Conservation (phyloP, 1,284 basidiomycete genomes). For the Agroathelia rolfsii region DNA sequence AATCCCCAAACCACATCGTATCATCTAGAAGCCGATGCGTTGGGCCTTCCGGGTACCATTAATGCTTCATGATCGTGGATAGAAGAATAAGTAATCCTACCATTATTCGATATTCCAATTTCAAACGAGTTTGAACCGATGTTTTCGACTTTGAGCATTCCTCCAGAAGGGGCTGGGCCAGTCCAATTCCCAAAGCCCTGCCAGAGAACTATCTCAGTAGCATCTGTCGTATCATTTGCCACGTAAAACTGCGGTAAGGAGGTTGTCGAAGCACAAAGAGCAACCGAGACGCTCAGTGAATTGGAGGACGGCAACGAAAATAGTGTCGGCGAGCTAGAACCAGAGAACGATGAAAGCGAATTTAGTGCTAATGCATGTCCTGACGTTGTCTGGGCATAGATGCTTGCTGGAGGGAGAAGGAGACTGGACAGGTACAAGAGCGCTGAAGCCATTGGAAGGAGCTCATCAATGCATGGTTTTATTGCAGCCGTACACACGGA, state of each 20-base stretch:
- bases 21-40: constrained; percentile 34
- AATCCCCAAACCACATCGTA: constrained; percentile 63
- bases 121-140: constrained; percentile 37
- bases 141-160: constrained; percentile 37
- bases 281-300: constrained; percentile 45
- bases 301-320: constrained; percentile 32
- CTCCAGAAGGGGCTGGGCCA: constrained; percentile 33
- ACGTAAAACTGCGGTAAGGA: constrained; percentile 41
- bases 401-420: constrained; percentile 23
- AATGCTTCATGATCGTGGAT: constrained; percentile 9
- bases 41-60: constrained; percentile 24
- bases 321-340: constrained; percentile 19
- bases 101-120: constrained; percentile 42
- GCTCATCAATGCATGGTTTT: too few relatives aligned
- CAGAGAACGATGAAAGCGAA: constrained; percentile 20
- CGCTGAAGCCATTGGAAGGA: too few relatives aligned
- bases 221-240: constrained; percentile 40
- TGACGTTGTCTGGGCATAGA: constrained; percentile 26
- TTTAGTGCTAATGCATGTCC: constrained; percentile 26
- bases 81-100: constrained; percentile 24
- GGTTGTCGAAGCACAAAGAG: constrained; percentile 36
- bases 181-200: constrained; percentile 53
- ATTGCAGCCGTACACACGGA: too few relatives aligned
- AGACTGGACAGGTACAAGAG: too few relatives aligned
- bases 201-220: constrained; percentile 38